Base-by-base conservation (phyloP, 768 basidiomycete species). In the Tricholoma matsutake region DNA sequence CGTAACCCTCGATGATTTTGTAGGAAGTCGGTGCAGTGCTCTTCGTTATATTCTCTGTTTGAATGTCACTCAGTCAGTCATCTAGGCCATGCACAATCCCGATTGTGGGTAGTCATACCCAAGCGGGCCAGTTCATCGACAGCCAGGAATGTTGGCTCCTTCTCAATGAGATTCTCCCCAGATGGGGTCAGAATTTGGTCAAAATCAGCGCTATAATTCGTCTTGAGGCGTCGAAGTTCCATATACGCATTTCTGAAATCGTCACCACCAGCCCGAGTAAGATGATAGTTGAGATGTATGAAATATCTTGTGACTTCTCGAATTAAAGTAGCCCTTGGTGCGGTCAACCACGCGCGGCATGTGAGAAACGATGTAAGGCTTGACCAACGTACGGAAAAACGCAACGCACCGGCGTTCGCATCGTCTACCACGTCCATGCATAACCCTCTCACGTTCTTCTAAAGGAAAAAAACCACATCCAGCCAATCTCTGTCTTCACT, bases 101-200 rank as follows among this genome's bases (percentile, higher is more conserved):
- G 59, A 61, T 80, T 79, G 58, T 65, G 67, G 31, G 79, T 67
- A 6, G 69, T 71, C 57, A 80, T 67, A 13, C 78, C 78, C 13
- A 78, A 71, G 2, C 62, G 39, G 4, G 60, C 70, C 0, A 60
- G 6, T 22, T 71, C 68, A 18, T 75, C 67, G 8, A 74, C 65
- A 1, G 67, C 51, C 9, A 77, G 41, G 3, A 56, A 62, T 8
- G 73, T 67, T 3, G 72, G 73, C 16, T 74, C 72, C 7, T 64
- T 54, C 2, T 62, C 65, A 25, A 77, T 60, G 22, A 77, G 65
- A 54, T 77, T 73, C 16, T 65, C 47, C 1, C 70, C 71, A 28
- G 60, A 45, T 7, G 71, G 68, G 6, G 41, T 67, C 54, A 64
- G 64, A 6, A 64, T 60, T 2, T 58, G 39, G 32, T 69, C 64